Evolutionary conservation across 768 basidiomycete genomes (phyloP), one percentile per base, ranked within the genome.

Genomic region (Boletus reticuloceps): DNA sequence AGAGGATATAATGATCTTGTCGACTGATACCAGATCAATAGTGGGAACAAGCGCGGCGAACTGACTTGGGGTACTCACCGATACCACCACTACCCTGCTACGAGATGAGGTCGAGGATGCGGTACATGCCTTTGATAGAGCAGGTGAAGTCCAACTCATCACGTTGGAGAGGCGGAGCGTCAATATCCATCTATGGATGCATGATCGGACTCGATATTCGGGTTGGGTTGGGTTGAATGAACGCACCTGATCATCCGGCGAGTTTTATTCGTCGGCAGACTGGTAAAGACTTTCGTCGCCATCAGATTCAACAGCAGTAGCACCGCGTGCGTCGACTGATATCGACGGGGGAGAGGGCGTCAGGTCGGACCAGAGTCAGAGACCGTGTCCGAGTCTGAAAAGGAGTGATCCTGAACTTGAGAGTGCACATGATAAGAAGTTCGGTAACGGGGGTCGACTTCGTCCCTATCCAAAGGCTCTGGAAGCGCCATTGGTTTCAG

Each of bases 71-170:
- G 41, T 25, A 9, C 66, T 54, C 58, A 82, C 83, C 82, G 8
- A 83, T 71, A 2, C 82, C 81, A 6, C 78, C 75, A 32, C 74
- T 81, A 1, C 76, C 77, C 44, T 74, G 69, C 54, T 84, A 83
- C 11, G 67, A 75, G 56, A 83, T 77, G 14, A 84, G 69, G 48
- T 84, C 82, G 8, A 84, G 69, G 34, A 84, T 72, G 7, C 79
- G 75, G 65, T 77, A 82, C 71, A 82, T 70, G n/a, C 77, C 79
- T 45, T 69, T 67, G 58, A 83, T 69, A 5, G 63, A 72, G 51
- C 50, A 49, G 10, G 54, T 57, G 46, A 71, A 49, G 37, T 73
- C 71, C 17, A 46, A 29, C 37, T 44, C 58, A 36, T 66, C 58
- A 4, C 17, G 51, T 29, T 58, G 55, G 1, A 34, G 49, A 20